Evolutionary conservation across 2,329 filamentous ascomycete species (phyloP).

Genomic region (Cytospora schulzeri): DNA sequence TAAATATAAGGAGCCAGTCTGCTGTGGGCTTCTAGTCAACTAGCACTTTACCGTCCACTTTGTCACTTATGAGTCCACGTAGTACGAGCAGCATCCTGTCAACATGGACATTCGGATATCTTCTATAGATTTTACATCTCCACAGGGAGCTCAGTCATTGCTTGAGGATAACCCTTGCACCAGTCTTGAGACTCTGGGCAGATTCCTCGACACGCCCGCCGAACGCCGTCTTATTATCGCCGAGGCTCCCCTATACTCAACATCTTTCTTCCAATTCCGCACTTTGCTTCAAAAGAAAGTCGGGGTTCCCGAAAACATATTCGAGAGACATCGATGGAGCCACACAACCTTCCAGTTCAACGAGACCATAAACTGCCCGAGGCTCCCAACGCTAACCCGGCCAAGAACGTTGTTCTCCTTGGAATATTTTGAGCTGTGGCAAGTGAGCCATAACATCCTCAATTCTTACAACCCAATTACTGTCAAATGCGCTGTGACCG

Average conservation of each 20-base stretch:
- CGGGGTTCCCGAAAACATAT: not conserved
- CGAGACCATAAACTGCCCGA: conserved; percentile 21
- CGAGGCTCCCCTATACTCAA: not conserved
- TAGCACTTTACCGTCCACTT: no score
- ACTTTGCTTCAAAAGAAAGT: not conserved
- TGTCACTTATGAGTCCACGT: no score
- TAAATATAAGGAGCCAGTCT: no score
- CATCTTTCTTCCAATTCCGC: not conserved
- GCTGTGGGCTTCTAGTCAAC: no score
- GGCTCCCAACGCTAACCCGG: conserved; percentile 2
- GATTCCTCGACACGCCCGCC: not conserved
- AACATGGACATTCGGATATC: not conserved
- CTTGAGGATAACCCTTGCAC: not conserved
- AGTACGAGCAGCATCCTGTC: no score
- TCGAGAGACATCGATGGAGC: conserved; percentile 18
- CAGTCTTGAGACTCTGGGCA: not conserved
- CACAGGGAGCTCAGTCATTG: not conserved
- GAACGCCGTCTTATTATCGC: not conserved
- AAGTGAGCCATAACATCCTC: not conserved
- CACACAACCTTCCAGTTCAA: conserved; percentile 25
- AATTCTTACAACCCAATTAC: not conserved
- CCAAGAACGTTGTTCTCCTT: conserved; percentile 4
- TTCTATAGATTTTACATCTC: not conserved
- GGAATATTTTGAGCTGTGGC: conserved; percentile 24
- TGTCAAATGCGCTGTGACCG: conserved; percentile 9